Evolutionary conservation across 495 filamentous ascomycete species (phyloP).

Genomic region (Hypoxylon crocopeplum): DNA sequence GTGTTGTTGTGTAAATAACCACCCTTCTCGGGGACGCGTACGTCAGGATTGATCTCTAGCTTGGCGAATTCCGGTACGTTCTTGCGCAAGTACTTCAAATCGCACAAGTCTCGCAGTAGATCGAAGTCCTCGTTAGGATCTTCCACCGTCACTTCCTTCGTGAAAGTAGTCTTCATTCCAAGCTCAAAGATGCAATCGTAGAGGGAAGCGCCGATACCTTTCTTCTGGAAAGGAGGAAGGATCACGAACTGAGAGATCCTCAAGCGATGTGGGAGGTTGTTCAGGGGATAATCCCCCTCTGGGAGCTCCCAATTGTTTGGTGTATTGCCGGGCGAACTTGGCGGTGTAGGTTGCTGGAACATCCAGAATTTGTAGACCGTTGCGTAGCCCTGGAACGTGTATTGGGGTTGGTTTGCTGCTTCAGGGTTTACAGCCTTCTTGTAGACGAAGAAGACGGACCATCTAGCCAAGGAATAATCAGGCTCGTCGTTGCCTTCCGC

Average conservation of each 20-base stretch:
- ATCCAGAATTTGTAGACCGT: conserved; percentile 87
- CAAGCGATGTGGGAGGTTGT: conserved; percentile 66
- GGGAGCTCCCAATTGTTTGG: conserved; percentile 34
- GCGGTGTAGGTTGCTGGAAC: conserved; percentile 51
- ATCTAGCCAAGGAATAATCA: conserved; percentile 76
- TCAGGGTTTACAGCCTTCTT: conserved; percentile 60
- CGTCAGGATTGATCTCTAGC: conserved; percentile 58
- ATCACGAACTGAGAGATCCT: conserved; percentile 95
- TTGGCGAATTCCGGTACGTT: conserved; percentile 57
- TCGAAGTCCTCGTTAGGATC: conserved; percentile 96
- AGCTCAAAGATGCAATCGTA: conserved; percentile 77
- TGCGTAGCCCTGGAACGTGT: conserved; percentile 82
- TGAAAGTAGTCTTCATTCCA: conserved; percentile 66
- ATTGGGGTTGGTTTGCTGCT: conserved; percentile 59
- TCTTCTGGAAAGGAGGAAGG: conserved; percentile 83
- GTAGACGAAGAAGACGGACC: conserved; percentile 88
- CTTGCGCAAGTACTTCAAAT: conserved; percentile 70
- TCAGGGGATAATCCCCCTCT: conserved; percentile 39
- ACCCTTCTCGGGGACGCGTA: conserved; percentile 43
- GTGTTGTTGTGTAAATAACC: conserved; percentile 62
- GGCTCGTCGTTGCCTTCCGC: conserved; percentile 70
- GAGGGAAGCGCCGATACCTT: conserved; percentile 78
- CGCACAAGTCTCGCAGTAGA: conserved; percentile 82
- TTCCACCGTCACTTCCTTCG: conserved; percentile 89
- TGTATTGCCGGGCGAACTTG: conserved; percentile 14